These are phyloP conservation scores for Salvia sclarea DNA, from an alignment of 305 asterid species.

Conservation along the genomic window DNA sequence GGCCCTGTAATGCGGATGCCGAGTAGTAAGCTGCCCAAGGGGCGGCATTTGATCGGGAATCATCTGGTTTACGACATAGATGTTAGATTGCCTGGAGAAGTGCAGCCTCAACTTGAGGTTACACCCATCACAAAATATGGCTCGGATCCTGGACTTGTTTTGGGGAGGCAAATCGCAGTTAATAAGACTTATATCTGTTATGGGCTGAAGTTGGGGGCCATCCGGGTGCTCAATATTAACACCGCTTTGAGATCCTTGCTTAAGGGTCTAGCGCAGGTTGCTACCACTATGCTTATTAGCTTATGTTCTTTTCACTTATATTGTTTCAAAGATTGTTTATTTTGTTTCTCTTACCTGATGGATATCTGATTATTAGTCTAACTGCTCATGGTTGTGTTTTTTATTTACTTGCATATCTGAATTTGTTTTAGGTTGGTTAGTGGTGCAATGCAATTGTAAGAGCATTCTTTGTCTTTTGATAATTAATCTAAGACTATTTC, in stretches of 20 bases:
- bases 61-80: constrained; percentile 64
- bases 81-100: constrained; percentile 77
- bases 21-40: constrained; percentile 82
- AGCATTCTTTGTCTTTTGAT: not conserved
- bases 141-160: constrained; percentile 85
- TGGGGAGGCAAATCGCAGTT: constrained; percentile 90
- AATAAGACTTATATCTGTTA: constrained; percentile 86
- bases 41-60: constrained; percentile 74
- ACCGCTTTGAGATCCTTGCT: constrained; percentile 90
- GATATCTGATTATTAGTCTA: not conserved
- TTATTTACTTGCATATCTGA: not conserved
- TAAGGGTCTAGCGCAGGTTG: constrained; percentile 86
- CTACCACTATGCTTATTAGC: constrained; percentile 13
- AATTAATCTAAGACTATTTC: not conserved
- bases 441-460: constrained; percentile 1
- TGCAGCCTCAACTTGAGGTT: constrained; percentile 96
- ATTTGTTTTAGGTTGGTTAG: constrained; percentile 9
- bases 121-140: constrained; percentile 89
- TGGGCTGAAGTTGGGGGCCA: constrained; percentile 79
- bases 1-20: constrained; percentile 68
- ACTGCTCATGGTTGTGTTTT: not conserved
- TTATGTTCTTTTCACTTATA: constrained; percentile 3
- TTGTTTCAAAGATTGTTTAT: not conserved
- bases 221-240: constrained; percentile 83
- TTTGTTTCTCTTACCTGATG: not conserved